Evolutionary conservation across 352 stramenopile species (phyloP), one percentile per base, ranked within the genome.

Genomic region (Globisporangium mamillatum): DNA sequence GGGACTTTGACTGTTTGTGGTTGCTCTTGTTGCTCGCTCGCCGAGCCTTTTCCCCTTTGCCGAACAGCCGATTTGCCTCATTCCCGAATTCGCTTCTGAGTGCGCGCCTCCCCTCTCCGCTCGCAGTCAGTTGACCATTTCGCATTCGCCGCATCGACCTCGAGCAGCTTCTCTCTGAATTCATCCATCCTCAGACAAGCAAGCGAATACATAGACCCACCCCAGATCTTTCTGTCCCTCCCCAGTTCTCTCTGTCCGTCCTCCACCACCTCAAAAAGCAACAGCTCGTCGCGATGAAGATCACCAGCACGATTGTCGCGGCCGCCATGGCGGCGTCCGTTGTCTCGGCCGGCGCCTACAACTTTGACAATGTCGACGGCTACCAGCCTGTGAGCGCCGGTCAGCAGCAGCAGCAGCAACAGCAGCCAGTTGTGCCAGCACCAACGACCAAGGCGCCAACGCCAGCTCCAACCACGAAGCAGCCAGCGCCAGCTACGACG

Each of bases 21-120:
- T 48, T 29, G 10, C n/a, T 24, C 18, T 44, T 8, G n/a, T 50
- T 50, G 18, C 29, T n/a, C 16, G 29, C 16, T 4, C 59, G 41
- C n/a, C 59, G 3, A 64, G 59, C 59, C 59, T 56, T 58, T 59
- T 27, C 52, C 24, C 24, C 24, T 29, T 16, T 58, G n/a, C 52
- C 2, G 52, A 58, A 58, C 52, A 58, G 52, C 24, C 24, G 52
- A 58, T 34, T 59, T 14, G 10, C 12, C 10, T 24, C 60, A 66
- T 66, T 66, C 48, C 24, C 27, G 50, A 66, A 66, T 66, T 66
- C 59, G 22, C 60, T 29, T 59, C 60, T 66, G 60, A 56, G 50
- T 41, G 60, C 50, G 29, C 57, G 29, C 24, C 29, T 48, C 27
- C 56, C 20, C 48, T 20, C 41, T 32, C 24, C 55, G 32, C 27